Evolutionary conservation across 2,329 filamentous ascomycete species (phyloP).

Genomic region (Diaporthe sp.): DNA sequence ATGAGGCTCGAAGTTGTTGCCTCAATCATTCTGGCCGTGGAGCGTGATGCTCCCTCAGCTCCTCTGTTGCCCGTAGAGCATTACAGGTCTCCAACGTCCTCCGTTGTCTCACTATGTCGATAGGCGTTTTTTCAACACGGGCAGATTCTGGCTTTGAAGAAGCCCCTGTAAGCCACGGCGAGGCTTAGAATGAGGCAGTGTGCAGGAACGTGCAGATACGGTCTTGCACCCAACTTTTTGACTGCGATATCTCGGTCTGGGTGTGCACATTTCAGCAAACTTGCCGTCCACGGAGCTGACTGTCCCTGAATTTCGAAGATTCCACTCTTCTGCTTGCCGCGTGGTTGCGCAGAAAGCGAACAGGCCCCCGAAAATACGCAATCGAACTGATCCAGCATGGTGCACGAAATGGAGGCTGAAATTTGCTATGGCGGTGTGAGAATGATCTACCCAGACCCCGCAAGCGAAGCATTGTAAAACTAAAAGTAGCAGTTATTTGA

Average conservation of each 20-base stretch:
- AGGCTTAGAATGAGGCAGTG: neutral
- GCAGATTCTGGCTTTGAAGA: neutral
- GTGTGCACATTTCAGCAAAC: too few relatives aligned
- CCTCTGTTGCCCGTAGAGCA: too few relatives aligned
- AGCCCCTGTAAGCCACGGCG: neutral
- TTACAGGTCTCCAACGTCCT: neutral
- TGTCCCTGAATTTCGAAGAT: neutral
- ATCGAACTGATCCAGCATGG: neutral
- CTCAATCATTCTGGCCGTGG: too few relatives aligned
- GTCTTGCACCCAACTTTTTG: neutral
- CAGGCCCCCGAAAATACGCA: neutral
- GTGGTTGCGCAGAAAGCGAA: neutral
- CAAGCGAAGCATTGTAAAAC: neutral
- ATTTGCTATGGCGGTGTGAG: slow-evolving; percentile 11
- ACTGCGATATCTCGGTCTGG: too few relatives aligned
- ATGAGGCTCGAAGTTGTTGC: too few relatives aligned
- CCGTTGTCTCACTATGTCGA: neutral
- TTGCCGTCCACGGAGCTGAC: neutral
- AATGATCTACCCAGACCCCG: neutral
- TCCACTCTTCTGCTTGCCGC: neutral
- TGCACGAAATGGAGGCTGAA: neutral
- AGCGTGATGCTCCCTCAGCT: too few relatives aligned
- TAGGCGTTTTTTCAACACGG: neutral
- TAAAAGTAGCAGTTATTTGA: neutral
- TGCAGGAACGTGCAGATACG: neutral